These are phyloP conservation scores for Candida tibetensis DNA, from an alignment of 805 yeast genomes.

Conservation along the genomic window DNA sequence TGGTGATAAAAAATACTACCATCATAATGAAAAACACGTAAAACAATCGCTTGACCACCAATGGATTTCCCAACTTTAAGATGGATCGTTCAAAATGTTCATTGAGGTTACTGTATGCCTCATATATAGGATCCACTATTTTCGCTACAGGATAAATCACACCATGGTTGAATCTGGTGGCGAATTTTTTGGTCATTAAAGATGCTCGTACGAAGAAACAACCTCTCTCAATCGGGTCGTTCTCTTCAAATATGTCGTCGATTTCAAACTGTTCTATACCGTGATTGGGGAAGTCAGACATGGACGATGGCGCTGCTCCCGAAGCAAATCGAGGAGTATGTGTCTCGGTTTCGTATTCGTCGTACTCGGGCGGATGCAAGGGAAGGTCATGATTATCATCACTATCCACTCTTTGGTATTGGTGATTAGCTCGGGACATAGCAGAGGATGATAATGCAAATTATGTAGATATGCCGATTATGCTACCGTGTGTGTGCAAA, in stretches of 20 bases:
- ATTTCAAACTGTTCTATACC: conserved; percentile 35
- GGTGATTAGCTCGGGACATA: neutral
- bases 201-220: conserved; percentile 37
- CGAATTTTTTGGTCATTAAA: conserved; percentile 31
- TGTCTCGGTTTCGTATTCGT: too few species aligned
- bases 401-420: conserved; percentile 1
- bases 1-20: conserved; percentile 54
- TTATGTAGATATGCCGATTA: neutral
- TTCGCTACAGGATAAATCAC: conserved; percentile 43
- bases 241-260: conserved; percentile 25
- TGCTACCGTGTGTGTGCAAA: too few species aligned
- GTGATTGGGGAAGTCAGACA: conserved; percentile 1
- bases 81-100: conserved; percentile 55
- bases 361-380: conserved; percentile 11
- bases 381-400: conserved; percentile 7
- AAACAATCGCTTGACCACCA: conserved; percentile 72
- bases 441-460: neutral
- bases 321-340: too few species aligned
- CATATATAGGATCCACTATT: conserved; percentile 52
- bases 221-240: conserved; percentile 16
- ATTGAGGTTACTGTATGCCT: conserved; percentile 40
- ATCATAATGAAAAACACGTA: conserved; percentile 66
- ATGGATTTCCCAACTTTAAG: conserved; percentile 76
- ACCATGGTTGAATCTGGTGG: conserved; percentile 32
- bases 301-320: too few species aligned